phyloP scores from a whole-genome alignment of 108 stramenopile species.

The Stephanodiscus minutulus region DNA sequence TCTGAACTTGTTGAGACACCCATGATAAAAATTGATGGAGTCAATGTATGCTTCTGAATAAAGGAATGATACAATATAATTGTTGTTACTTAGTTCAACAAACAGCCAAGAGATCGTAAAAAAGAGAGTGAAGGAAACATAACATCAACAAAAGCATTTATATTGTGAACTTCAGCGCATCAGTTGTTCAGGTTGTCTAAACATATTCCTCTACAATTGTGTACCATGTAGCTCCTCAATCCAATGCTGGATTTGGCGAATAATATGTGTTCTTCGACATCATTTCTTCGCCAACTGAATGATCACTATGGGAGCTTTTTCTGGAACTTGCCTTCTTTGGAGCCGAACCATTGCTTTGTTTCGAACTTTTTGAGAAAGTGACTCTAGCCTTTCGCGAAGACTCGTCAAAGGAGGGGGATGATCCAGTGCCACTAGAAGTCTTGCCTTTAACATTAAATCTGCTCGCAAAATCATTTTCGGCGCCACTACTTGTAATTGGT shows the following conservation, averaged over 20 bases:
- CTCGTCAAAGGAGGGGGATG: background rate
- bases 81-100: too few species aligned
- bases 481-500: background rate
- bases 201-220: too few species aligned
- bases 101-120: too few species aligned
- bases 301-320: background rate
- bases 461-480: background rate
- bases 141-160: too few species aligned
- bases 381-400: background rate
- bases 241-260: background rate
- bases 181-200: too few species aligned
- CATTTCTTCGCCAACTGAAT: background rate
- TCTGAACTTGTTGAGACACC: too few species aligned
- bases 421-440: background rate
- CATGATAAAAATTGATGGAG: too few species aligned
- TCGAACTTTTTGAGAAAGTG: constrained; percentile 2
- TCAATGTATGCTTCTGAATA: too few species aligned
- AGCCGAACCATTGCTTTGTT: background rate
- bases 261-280: background rate
- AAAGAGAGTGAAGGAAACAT: too few species aligned
- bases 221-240: too few species aligned
- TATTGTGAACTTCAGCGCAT: too few species aligned
- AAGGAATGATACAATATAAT: too few species aligned
- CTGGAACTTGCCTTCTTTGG: background rate
- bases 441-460: background rate